phyloP scores from a whole-genome alignment of 495 filamentous ascomycete genomes.

The Thozetella sp. region DNA sequence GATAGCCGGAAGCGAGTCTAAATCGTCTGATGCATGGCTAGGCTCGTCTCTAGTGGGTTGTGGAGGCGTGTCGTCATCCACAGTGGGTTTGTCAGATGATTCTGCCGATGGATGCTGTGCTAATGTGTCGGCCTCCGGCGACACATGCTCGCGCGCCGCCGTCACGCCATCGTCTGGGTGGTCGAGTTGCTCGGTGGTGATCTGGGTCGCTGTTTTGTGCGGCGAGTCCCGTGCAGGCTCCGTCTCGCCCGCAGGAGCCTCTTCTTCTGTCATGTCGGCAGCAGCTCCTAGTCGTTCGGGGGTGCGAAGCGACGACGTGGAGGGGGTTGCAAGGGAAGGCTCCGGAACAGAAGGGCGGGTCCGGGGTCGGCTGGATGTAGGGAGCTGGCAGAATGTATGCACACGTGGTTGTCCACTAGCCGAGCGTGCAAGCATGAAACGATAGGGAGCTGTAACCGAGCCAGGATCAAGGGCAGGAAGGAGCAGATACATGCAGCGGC shows the following conservation, averaged over 20 bases:
- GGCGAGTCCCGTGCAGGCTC: background rate
- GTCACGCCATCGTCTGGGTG: background rate
- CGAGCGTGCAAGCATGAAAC: background rate
- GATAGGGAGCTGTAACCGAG: background rate
- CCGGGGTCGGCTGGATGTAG: no score
- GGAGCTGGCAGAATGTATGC: background rate
- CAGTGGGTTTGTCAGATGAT: no score
- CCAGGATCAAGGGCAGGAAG: no score
- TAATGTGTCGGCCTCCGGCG: no score
- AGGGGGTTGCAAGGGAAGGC: no score
- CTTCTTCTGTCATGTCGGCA: background rate
- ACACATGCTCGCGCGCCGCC: no score
- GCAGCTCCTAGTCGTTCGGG: background rate
- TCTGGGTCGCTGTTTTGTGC: no score
- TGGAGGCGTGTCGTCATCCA: background rate
- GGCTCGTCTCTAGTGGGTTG: background rate
- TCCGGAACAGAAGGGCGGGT: background rate
- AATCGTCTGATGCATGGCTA: background rate
- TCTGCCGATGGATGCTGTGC: no score
- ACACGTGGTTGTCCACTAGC: background rate
- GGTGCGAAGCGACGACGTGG: no score
- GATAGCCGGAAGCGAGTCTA: background rate
- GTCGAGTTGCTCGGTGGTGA: background rate
- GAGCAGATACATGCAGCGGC: background rate
- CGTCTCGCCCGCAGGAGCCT: background rate